phyloP scores from a whole-genome alignment of 306 rosid species.

The Sphenostylis stenocarpa region DNA sequence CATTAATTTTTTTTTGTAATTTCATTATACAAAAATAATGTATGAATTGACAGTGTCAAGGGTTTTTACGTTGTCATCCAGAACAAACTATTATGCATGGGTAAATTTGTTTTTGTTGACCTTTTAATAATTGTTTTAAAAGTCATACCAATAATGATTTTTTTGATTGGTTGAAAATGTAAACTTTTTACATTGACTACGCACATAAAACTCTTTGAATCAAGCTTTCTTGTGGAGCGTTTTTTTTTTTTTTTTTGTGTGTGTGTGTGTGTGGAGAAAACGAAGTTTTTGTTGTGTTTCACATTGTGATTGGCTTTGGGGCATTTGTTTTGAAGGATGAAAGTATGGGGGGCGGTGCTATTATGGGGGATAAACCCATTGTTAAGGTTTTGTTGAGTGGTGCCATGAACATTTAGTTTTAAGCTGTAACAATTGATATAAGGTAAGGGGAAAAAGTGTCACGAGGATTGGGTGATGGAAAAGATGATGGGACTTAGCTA shows the following conservation, averaged over 20 bases:
- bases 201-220: not conserved
- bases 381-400: conserved; percentile 1
- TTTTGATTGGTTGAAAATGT: too few species aligned
- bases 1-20: not conserved
- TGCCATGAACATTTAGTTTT: not conserved
- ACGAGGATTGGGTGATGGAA: not conserved
- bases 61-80: too few species aligned
- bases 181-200: too few species aligned
- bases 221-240: not conserved
- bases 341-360: not conserved
- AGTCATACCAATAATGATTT: too few species aligned
- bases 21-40: not conserved
- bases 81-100: too few species aligned
- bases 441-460: not conserved
- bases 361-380: not conserved
- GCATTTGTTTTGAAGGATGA: not conserved
- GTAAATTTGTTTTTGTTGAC: too few species aligned
- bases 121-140: too few species aligned
- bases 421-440: not conserved
- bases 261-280: too few species aligned
- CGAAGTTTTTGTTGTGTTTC: not conserved
- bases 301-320: not conserved
- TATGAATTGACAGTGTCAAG: too few species aligned
- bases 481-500: not conserved
- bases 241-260: not conserved